These are phyloP conservation scores for Datisca glomerata DNA, from an alignment of 306 rosid species.

Conservation along the genomic window DNA sequence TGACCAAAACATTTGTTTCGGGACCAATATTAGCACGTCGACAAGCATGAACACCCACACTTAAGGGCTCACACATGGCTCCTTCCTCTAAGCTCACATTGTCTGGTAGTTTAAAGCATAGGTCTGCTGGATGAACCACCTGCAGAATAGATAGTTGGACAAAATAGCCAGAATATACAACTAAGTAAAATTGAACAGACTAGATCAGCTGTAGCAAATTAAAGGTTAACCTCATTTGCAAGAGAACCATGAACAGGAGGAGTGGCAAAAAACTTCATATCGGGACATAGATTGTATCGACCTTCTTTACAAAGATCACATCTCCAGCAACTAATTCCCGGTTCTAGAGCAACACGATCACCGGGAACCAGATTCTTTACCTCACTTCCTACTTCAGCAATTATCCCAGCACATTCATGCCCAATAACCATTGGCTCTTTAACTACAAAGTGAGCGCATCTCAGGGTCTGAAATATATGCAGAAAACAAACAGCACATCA, in stretches of 20 bases:
- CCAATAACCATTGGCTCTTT: conserved; percentile 93
- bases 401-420: conserved; percentile 89
- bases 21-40: conserved; percentile 77
- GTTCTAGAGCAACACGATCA: conserved; percentile 79
- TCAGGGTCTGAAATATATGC: conserved; percentile 49
- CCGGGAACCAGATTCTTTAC: conserved; percentile 48
- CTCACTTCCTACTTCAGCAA: conserved; percentile 66
- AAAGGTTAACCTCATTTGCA: conserved; percentile 65
- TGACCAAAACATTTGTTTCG: conserved; percentile 64
- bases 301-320: conserved; percentile 69
- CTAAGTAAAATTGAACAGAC: not conserved
- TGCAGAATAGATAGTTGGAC: conserved; percentile 17
- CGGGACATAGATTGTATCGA: conserved; percentile 75
- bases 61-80: conserved; percentile 91
- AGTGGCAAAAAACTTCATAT: conserved; percentile 85
- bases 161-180: not conserved
- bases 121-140: conserved; percentile 87
- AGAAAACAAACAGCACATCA: no score
- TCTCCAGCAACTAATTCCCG: conserved; percentile 81
- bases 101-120: conserved; percentile 75
- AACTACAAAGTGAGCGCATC: conserved; percentile 61
- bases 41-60: conserved; percentile 94
- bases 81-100: conserved; percentile 90
- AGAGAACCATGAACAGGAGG: conserved; percentile 90
- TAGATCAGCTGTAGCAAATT: not conserved